These are phyloP conservation scores for Apophysomyces trapeziformis DNA, from an alignment of 371 early-diverging fungal species.

Conservation along the genomic window DNA sequence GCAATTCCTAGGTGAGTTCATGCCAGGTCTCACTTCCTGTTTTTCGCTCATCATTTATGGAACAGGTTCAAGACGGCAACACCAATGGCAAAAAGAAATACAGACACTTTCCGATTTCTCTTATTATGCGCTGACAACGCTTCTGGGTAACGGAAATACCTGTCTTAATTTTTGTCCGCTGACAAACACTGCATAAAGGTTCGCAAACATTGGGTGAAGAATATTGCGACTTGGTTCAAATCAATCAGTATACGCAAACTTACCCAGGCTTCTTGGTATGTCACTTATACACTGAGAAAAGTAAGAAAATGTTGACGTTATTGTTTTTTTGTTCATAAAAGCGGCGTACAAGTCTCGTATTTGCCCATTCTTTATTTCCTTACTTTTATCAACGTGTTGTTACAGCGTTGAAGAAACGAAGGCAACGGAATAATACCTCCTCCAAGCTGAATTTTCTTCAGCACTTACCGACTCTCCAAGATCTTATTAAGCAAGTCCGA, in stretches of 20 bases:
- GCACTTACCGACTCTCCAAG: slow-evolving; percentile 34
- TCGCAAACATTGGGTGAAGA: slow-evolving; percentile 92
- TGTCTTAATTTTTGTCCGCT: slow-evolving; percentile 9
- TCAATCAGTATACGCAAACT: slow-evolving; percentile 48
- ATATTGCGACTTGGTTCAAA: slow-evolving; percentile 87
- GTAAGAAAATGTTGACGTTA: background rate
- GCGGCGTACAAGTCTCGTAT: slow-evolving; percentile 60
- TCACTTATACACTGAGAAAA: background rate
- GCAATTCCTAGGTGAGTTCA: slow-evolving; percentile 60
- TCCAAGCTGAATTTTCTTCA: slow-evolving; percentile 14
- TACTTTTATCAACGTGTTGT: slow-evolving; percentile 60
- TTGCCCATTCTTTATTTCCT: slow-evolving; percentile 59
- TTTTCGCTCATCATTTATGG: background rate
- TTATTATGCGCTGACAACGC: slow-evolving; percentile 78
- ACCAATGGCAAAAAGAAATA: slow-evolving; percentile 71
- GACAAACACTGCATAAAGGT: slow-evolving; percentile 39
- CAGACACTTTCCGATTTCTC: slow-evolving; percentile 62
- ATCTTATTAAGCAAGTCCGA: slow-evolving; percentile 45
- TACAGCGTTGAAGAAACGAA: slow-evolving; percentile 50
- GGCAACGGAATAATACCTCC: slow-evolving; percentile 20
- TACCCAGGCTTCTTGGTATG: slow-evolving; percentile 59
- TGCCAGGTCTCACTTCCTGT: background rate
- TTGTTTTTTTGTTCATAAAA: slow-evolving; percentile 18
- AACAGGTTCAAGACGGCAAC: slow-evolving; percentile 71
- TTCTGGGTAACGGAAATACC: slow-evolving; percentile 46